These are phyloP conservation scores for Clavulina sp. DNA, from an alignment of 768 basidiomycete species.

Conservation along the genomic window DNA sequence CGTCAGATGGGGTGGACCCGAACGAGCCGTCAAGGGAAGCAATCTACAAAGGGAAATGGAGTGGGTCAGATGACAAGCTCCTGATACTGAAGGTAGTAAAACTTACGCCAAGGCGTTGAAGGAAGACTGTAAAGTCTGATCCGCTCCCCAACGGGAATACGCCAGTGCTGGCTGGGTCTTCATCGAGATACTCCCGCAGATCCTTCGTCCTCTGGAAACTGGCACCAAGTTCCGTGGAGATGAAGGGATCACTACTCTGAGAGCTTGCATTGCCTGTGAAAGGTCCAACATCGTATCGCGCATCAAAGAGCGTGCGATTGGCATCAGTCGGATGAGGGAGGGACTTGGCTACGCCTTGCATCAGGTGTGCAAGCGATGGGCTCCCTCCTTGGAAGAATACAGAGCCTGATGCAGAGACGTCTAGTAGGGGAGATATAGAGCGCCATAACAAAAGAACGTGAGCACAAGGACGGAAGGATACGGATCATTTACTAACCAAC, in stretches of 20 bases:
- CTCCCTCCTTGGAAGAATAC: conserved; percentile 42
- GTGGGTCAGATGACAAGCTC: background rate
- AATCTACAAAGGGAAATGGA: conserved; percentile 14
- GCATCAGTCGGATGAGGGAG: conserved; percentile 54
- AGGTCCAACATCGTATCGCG: conserved; percentile 39
- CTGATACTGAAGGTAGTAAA: background rate
- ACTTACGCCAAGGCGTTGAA: conserved; percentile 58
- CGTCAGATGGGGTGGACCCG: conserved; percentile 28
- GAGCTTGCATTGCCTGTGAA: conserved; percentile 29
- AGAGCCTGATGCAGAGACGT: conserved; percentile 46
- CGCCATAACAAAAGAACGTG: no score
- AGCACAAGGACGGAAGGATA: background rate
- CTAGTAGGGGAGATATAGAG: conserved; percentile 16
- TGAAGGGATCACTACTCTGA: conserved; percentile 22
- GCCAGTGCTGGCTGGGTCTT: conserved; percentile 16
- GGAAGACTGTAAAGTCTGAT: conserved; percentile 83
- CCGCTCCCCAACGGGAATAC: conserved; percentile 61
- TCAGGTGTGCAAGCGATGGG: conserved; percentile 66
- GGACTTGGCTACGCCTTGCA: conserved; percentile 48
- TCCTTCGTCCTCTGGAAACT: conserved; percentile 10
- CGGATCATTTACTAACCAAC: conserved; percentile 26
- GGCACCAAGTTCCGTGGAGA: conserved; percentile 23
- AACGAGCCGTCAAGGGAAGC: conserved; percentile 25
- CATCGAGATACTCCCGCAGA: conserved; percentile 3
- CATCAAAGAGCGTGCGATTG: conserved; percentile 63